Conservation (phyloP, 2,329 filamentous ascomycete species). For the Fusarium sp. region DNA sequence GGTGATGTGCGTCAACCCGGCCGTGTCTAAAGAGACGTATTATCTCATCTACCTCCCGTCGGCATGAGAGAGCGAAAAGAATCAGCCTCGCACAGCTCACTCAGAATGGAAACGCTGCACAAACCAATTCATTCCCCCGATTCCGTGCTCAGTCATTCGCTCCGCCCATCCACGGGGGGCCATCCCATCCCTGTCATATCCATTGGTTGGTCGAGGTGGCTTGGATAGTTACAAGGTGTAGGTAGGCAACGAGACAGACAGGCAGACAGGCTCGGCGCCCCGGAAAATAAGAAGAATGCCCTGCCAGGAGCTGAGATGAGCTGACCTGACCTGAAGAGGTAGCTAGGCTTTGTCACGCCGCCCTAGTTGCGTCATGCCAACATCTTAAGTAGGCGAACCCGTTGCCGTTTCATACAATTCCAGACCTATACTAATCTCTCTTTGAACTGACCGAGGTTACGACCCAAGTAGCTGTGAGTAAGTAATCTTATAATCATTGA, state of each 20-base stretch:
- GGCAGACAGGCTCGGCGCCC: slow-evolving; percentile 36
- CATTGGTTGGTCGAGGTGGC: slow-evolving; percentile 34
- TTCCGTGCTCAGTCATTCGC: slow-evolving; percentile 5
- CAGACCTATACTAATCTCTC: background rate
- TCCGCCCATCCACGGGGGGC: slow-evolving; percentile 9
- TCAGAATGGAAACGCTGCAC: slow-evolving; percentile 33
- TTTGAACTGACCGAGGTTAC: background rate
- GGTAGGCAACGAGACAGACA: slow-evolving; percentile 48
- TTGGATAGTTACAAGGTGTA: background rate
- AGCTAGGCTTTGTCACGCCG: background rate
- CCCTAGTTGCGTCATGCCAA: background rate
- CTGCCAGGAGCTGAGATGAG: slow-evolving; percentile 10
- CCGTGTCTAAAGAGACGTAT: background rate
- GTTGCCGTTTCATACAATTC: background rate
- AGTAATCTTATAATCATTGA: too few relatives aligned
- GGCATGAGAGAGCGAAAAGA: background rate
- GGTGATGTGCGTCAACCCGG: background rate
- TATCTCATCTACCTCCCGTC: background rate
- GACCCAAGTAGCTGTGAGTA: too few relatives aligned
- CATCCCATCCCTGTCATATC: slow-evolving; percentile 29
- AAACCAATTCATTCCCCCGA: slow-evolving; percentile 4
- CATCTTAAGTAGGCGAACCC: background rate
- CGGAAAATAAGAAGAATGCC: slow-evolving; percentile 23
- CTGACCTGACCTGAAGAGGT: background rate
- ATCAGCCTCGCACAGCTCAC: slow-evolving; percentile 41